phyloP scores from a whole-genome alignment of 1,284 basidiomycete species.

The Laetiporus sulphureus region DNA sequence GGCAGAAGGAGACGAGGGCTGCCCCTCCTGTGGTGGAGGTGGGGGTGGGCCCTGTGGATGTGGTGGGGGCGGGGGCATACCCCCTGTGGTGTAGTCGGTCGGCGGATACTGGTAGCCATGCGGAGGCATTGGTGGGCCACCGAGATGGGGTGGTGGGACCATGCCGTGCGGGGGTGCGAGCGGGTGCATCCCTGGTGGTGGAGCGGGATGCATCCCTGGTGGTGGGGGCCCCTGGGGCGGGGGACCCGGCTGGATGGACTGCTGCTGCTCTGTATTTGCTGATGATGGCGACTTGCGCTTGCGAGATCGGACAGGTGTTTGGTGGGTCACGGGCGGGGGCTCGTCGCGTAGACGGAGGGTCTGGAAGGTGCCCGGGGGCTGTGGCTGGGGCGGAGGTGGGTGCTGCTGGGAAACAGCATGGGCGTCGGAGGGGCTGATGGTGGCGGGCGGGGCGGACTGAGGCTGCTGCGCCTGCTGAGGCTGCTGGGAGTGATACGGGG shows the following conservation, averaged over 20 bases:
- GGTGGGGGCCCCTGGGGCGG: constrained; percentile 20
- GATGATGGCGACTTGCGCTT: constrained; percentile 34
- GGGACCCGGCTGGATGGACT: not conserved
- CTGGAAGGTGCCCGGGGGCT: constrained; percentile 34
- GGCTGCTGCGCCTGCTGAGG: constrained; percentile 25
- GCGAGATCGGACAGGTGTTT: constrained; percentile 24
- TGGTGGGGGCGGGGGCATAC: constrained; percentile 37
- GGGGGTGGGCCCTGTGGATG: constrained; percentile 20
- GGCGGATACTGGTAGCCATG: constrained; percentile 18
- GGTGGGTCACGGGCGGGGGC: constrained; percentile 29
- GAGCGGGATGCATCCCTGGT: constrained; percentile 21
- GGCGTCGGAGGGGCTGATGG: constrained; percentile 14
- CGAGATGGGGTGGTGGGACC: constrained; percentile 20
- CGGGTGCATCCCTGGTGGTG: constrained; percentile 27
- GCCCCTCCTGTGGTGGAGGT: constrained; percentile 21
- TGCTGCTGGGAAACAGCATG: constrained; percentile 17
- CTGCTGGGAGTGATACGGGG: constrained; percentile 31
- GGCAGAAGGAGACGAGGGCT: constrained; percentile 19
- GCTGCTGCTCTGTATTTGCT: constrained; percentile 31
- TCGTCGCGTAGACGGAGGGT: constrained; percentile 63
- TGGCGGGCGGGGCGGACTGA: constrained; percentile 13
- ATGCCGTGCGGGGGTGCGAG: constrained; percentile 23
- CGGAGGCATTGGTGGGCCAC: constrained; percentile 17
- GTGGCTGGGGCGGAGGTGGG: constrained; percentile 21
- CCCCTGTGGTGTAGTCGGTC: constrained; percentile 43